Evolutionary conservation across 495 filamentous ascomycete species (phyloP), one percentile per base, ranked within the genome.

Genomic region (Aspergillus haitiensis): DNA sequence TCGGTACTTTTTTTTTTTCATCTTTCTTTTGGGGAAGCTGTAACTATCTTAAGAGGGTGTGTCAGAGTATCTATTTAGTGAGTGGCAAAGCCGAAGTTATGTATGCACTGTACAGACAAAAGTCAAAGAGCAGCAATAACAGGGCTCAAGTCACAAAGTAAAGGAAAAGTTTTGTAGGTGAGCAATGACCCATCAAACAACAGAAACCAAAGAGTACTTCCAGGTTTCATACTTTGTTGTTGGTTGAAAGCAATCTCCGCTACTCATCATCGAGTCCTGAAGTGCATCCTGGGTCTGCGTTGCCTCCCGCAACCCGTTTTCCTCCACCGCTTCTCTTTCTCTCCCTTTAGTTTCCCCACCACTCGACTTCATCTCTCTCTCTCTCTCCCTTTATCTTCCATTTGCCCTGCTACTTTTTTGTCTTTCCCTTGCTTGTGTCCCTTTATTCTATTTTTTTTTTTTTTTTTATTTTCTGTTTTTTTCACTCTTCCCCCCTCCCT

Each of bases 301-400:
- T 77, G 75, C 75, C 74, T 70, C 70, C 76, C 70, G 76, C 76
- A 76, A 76, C 74, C 65, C 55, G 52, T 55, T 40, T 54, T 61
- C 64, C 61, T 66, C 74, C 74, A 77, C 75, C 74, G 72, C 73
- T 74, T 70, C 71, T 70, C 64, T 55, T 68, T 72, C 63, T 67
- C 61, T 72, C 67, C 70, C 58, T 67, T 46, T 50, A 40, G n/a
- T 40, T 68, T 72, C 70, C 69, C 71, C 68, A 73, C 71, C 60
- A 64, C 66, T 56, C 50, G 11, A 35, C 61, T 58, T 55, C 57
- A 39, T 71, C 56, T 69, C 64, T 62, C 61, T 76, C 61, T 76
- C 65, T 69, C 63, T 67, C 73, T 69, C 67, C 57, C 58, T 56
- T 66, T 60, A 64, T 52, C 51, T 55, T 58, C 51, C 48, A 61